phyloP scores from a whole-genome alignment of 1,139 yeast species.

The Kurtzmaniella natalensis region DNA sequence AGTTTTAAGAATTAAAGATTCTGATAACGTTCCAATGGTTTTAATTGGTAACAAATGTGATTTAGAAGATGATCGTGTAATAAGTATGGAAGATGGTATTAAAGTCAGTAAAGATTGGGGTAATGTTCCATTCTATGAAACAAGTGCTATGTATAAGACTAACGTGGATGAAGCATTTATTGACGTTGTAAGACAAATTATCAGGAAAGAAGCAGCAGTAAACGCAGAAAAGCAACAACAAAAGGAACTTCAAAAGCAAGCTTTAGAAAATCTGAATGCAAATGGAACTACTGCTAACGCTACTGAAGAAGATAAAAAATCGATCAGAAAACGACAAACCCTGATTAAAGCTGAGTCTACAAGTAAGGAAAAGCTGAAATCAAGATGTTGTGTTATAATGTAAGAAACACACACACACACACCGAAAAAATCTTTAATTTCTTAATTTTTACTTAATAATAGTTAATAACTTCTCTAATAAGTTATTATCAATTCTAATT shows the following conservation, averaged over 20 bases:
- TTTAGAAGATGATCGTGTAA: constrained; percentile 68
- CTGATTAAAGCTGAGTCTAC: constrained; percentile 3
- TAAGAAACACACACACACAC: too few species aligned
- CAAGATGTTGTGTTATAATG: constrained; percentile 8
- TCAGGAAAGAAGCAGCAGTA: constrained; percentile 62
- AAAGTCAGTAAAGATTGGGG: constrained; percentile 84
- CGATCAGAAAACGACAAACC: constrained; percentile 2
- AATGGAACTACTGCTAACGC: neutral
- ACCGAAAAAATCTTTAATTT: too few species aligned
- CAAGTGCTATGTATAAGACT: constrained; percentile 86
- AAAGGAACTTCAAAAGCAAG: constrained; percentile 32
- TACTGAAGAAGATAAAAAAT: constrained; percentile 4
- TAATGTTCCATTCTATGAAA: constrained; percentile 85
- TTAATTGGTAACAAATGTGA: constrained; percentile 88
- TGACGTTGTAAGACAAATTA: constrained; percentile 84
- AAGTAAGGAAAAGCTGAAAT: neutral
- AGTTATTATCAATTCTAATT: too few species aligned
- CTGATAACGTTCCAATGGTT: constrained; percentile 75
- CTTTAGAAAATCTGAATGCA: constrained; percentile 5
- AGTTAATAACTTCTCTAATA: too few species aligned
- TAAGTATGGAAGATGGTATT: constrained; percentile 77
- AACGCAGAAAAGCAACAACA: constrained; percentile 47
- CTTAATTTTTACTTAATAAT: too few species aligned
- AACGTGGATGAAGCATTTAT: constrained; percentile 90
- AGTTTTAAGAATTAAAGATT: constrained; percentile 83